Base-by-base conservation (phyloP, 1,284 basidiomycete species). In the Abortiporus biennis region DNA sequence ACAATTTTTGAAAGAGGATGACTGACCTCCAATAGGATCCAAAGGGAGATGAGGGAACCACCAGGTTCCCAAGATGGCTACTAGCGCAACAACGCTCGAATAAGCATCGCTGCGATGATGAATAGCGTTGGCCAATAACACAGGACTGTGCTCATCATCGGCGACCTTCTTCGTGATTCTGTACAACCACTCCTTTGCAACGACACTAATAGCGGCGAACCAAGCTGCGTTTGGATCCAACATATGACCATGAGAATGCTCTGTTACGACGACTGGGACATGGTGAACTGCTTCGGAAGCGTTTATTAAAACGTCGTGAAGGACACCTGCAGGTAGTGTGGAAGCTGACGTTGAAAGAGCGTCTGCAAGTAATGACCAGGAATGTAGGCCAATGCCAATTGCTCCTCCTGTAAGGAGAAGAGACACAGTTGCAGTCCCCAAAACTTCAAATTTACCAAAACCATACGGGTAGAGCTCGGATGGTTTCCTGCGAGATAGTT, bases 61-160 rank as follows among this genome's bases (percentile, higher is more conserved):
- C 73, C 84, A 90, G 4, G 83, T 88, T 6, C 93, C 94, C 22
- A 93, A 63, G 55, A 97, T 97, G 13, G 92, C 92, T 30, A 85
- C 75, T 40, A 96, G 75, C 15, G 92, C 91, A 37, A 97, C 91
- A 38, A 85, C 55, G 52, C 88, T 91, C 3, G 91, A 91, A 58
- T 92, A 91, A 13, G 91, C 92, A 61, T 99, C 95, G 47, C 88
- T 92, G 22, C 95, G 80, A 63, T 99, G 96, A 62, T 99, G 89
- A 42, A 92, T 74, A 6, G 92, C 93, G 58, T 96, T 96, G 17
- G 93, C 94, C 31, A 88, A 72, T 34, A 99, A 67, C 0, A 99
- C 95, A 1, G 90, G 87, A 56, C 86, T 91, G 54, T 85, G 81
- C 61, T 97, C 92, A 54, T 92, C 78, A 47, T 87, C 80, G 4